phyloP scores from a whole-genome alignment of 352 stramenopile species.

The Pythium myriotylum region DNA sequence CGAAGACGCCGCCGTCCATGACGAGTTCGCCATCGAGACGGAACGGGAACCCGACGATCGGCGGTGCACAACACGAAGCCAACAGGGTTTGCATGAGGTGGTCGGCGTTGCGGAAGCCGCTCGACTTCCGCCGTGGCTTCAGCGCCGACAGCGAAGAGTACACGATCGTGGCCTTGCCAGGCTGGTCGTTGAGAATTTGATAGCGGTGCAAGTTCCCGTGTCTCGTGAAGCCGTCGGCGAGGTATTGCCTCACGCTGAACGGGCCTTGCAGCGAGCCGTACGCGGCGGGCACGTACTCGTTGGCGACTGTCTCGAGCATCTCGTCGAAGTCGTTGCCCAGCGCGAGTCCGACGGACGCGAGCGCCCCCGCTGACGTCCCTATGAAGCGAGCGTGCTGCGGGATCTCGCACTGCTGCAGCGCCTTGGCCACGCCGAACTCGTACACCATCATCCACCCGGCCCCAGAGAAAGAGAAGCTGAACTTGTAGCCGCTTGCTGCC shows the following conservation, averaged over 20 bases:
- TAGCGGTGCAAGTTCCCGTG: constrained; percentile 35
- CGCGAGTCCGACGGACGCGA: background rate
- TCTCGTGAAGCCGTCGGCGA: constrained; percentile 39
- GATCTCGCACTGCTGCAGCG: background rate
- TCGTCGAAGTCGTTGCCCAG: constrained; percentile 48
- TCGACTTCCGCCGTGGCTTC: constrained; percentile 33
- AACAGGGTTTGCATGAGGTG: constrained; percentile 48
- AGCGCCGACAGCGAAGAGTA: constrained; percentile 58
- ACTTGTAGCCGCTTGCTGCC: background rate
- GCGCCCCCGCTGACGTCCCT: background rate
- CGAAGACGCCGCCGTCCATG: constrained; percentile 57
- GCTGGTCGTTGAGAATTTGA: constrained; percentile 33
- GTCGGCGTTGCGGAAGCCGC: constrained; percentile 41
- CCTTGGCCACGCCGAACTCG: constrained; percentile 39
- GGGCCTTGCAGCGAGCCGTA: constrained; percentile 27
- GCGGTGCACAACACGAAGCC: constrained; percentile 55
- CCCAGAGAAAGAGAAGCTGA: constrained; percentile 41
- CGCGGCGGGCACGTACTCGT: constrained; percentile 41
- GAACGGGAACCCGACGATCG: constrained; percentile 60
- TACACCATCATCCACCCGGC: constrained; percentile 48
- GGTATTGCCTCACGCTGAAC: constrained; percentile 59
- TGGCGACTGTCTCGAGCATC: constrained; percentile 44
- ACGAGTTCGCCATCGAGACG: constrained; percentile 55
- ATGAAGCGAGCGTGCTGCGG: background rate
- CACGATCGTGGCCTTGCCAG: constrained; percentile 44